These are phyloP conservation scores for Phaeosphaeria sp. DNA, from an alignment of 2,329 filamentous ascomycete species.

Conservation along the genomic window DNA sequence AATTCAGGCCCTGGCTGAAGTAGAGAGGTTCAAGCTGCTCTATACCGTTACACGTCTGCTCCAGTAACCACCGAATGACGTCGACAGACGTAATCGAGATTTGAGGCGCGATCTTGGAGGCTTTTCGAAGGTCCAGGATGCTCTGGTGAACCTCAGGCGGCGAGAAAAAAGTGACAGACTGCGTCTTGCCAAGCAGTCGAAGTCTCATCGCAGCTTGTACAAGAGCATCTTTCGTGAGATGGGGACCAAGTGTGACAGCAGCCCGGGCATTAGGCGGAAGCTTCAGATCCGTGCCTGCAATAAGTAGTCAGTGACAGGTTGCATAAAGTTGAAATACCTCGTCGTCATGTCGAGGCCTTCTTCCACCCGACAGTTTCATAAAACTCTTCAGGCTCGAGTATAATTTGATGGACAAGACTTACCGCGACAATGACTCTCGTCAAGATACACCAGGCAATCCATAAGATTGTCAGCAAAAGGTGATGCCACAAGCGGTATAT, in stretches of 20 bases:
- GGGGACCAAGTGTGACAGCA: slow-evolving; percentile 63
- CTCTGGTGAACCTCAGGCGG: slow-evolving; percentile 69
- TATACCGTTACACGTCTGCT: slow-evolving; percentile 67
- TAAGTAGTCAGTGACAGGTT: background rate
- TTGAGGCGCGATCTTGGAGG: background rate
- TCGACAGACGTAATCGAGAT: slow-evolving; percentile 55
- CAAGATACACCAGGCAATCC: slow-evolving; percentile 64
- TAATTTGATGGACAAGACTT: background rate
- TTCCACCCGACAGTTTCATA: background rate
- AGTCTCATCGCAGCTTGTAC: slow-evolving; percentile 74
- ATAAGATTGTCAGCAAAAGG: slow-evolving; percentile 63
- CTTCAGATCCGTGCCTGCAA: slow-evolving; percentile 64
- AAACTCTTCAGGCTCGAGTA: background rate
- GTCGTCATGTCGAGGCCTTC: background rate
- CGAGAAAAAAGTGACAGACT: slow-evolving; percentile 62
- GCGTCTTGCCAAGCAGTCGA: slow-evolving; percentile 63
- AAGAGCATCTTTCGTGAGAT: slow-evolving; percentile 66
- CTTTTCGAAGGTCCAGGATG: slow-evolving; percentile 53
- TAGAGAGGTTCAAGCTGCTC: slow-evolving; percentile 67
- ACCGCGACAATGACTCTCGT: slow-evolving; percentile 65
- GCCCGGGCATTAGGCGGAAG: slow-evolving; percentile 57
- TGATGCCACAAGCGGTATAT: slow-evolving; percentile 59
- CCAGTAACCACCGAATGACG: slow-evolving; percentile 67
- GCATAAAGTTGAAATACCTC: background rate
- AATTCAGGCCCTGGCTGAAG: slow-evolving; percentile 66